Conservation (phyloP, 805 yeast species). For the Candida loeiensis region DNA sequence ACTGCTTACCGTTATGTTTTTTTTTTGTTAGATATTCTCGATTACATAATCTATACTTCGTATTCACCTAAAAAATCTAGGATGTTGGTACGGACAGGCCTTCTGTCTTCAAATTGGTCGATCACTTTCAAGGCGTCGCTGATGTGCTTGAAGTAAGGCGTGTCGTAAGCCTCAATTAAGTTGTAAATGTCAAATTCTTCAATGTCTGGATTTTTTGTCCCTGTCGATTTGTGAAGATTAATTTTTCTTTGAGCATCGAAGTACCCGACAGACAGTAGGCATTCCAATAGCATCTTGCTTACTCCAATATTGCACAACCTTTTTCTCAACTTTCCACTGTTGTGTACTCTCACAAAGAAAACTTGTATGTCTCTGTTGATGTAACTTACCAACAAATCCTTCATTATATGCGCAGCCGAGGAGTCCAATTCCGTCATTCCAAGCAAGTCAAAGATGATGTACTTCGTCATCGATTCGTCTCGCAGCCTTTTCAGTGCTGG, state of each 20-base stretch:
- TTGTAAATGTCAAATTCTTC: conserved; percentile 18
- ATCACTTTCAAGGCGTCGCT: conserved; percentile 38
- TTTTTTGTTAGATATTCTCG: background rate
- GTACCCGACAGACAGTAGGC: conserved; percentile 23
- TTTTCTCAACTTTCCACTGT: conserved; percentile 22
- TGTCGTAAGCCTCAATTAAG: conserved; percentile 22
- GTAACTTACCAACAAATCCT: conserved; percentile 27
- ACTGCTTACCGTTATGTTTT: background rate
- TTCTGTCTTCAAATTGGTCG: conserved; percentile 28
- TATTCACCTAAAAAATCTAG: conserved; percentile 1
- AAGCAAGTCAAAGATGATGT: conserved; percentile 38
- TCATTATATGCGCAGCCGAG: conserved; percentile 38
- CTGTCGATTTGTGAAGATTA: conserved; percentile 1
- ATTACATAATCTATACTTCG: conserved; percentile 5
- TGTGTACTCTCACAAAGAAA: conserved; percentile 36
- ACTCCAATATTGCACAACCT: conserved; percentile 33
- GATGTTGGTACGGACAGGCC: background rate
- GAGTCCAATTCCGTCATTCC: conserved; percentile 44
- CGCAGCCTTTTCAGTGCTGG: conserved; percentile 39
- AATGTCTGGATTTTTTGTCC: conserved; percentile 2
- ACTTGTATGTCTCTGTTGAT: conserved; percentile 27
- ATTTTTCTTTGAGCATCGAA: conserved; percentile 18
- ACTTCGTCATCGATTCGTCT: conserved; percentile 36
- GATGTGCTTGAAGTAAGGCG: conserved; percentile 36
- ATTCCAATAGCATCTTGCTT: conserved; percentile 20